Conservation (phyloP, 2,329 filamentous ascomycete species). For the Penicillium sp. region DNA sequence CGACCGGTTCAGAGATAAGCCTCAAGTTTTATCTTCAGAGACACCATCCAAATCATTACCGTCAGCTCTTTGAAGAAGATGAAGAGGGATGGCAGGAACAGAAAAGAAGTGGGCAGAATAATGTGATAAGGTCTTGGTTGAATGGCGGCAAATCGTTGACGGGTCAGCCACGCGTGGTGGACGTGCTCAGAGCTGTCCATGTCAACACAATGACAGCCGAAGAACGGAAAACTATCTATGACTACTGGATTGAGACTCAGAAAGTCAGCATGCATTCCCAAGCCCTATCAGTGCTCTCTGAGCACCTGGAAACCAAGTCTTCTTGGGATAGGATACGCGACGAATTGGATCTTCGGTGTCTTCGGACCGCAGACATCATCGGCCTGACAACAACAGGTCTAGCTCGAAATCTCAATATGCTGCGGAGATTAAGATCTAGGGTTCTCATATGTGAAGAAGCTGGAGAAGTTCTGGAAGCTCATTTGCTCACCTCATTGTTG, state of each 20-base stretch:
- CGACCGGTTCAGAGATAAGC: not conserved
- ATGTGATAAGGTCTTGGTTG: not conserved
- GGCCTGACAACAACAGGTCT: constrained; percentile 15
- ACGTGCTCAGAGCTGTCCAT: not conserved
- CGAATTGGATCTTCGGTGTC: constrained; percentile 4
- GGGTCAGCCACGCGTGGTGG: not conserved
- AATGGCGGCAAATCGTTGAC: not conserved
- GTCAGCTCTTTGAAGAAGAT: not conserved
- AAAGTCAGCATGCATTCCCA: not conserved
- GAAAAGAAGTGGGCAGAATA: not conserved
- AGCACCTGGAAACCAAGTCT: constrained; percentile 2
- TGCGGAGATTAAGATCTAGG: constrained; percentile 9
- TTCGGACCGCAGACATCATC: constrained; percentile 10
- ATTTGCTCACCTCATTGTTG: constrained; percentile 45
- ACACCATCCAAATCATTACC: not conserved
- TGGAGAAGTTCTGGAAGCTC: constrained; percentile 66
- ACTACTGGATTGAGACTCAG: not conserved
- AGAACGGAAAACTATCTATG: not conserved
- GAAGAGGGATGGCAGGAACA: not conserved
- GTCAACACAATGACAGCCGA: not conserved
- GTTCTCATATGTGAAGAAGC: constrained; percentile 66
- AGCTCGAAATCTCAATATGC: constrained; percentile 9
- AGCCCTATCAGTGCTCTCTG: not conserved
- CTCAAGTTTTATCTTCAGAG: not conserved
- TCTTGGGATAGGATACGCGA: not conserved